phyloP scores from a whole-genome alignment of 108 stramenopile genomes.

The Discostella stelligeroides region DNA sequence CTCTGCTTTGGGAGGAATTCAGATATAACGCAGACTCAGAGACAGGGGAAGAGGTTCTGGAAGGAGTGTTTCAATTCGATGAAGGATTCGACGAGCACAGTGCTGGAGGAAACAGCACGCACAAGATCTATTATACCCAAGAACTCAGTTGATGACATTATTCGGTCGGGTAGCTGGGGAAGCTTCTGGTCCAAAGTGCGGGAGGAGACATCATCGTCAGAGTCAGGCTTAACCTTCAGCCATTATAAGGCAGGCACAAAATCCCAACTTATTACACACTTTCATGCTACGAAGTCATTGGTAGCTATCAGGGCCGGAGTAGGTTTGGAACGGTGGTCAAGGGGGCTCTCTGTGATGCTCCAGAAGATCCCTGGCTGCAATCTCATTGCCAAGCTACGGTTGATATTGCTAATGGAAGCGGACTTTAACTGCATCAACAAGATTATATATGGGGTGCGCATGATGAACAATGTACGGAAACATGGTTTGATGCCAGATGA shows the following conservation, averaged over 20 bases:
- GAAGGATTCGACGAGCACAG: neutral
- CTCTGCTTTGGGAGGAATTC: constrained; percentile 3
- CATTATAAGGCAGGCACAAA: neutral
- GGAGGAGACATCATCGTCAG: neutral
- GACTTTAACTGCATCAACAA: too few relatives aligned
- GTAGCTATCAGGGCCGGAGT: neutral
- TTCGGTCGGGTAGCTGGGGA: neutral
- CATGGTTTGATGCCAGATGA: neutral
- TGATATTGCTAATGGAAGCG: neutral
- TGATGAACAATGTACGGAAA: neutral
- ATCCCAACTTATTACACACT: constrained; percentile 8
- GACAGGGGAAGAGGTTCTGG: neutral
- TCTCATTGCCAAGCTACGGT: neutral
- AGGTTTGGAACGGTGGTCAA: neutral
- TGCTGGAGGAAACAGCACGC: neutral
- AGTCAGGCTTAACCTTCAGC: too few relatives aligned
- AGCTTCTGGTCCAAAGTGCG: neutral
- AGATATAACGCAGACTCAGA: neutral
- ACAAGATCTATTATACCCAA: neutral
- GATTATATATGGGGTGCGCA: neutral
- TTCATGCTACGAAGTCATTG: neutral
- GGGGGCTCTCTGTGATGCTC: neutral
- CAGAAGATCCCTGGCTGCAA: neutral
- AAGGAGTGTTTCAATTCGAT: neutral
- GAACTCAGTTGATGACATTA: neutral